phyloP scores from a whole-genome alignment of 768 basidiomycete genomes.

The Hirschioporus abietinus region DNA sequence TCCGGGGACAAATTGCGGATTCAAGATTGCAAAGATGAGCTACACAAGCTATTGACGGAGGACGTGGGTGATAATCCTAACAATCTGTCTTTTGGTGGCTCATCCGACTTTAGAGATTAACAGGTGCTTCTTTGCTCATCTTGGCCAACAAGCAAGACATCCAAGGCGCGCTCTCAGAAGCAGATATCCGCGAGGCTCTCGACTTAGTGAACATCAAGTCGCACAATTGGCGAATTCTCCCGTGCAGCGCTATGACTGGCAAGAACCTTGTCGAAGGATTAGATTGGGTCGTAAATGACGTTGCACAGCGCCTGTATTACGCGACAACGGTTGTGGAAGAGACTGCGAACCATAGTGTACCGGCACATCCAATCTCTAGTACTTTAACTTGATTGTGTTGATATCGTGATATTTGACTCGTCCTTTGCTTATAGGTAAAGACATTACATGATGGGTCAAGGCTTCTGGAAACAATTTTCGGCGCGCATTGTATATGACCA shows the following conservation, averaged over 20 bases:
- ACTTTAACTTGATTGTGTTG: not conserved
- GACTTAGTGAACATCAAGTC: conserved; percentile 76
- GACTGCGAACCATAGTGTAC: not conserved
- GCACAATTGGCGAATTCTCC: conserved; percentile 84
- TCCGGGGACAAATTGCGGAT: conserved; percentile 89
- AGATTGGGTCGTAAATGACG: conserved; percentile 88
- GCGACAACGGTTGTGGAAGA: conserved; percentile 31
- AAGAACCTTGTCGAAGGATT: conserved; percentile 78
- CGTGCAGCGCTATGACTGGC: conserved; percentile 92
- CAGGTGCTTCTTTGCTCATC: conserved; percentile 92
- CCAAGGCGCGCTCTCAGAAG: conserved; percentile 73
- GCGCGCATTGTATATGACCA: no score
- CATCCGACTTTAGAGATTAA: conserved; percentile 56
- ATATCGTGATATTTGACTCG: not conserved
- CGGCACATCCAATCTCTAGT: no score
- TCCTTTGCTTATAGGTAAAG: not conserved
- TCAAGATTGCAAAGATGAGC: conserved; percentile 83
- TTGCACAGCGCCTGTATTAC: conserved; percentile 86
- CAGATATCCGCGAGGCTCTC: conserved; percentile 80
- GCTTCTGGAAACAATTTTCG: no score
- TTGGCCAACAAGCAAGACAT: conserved; percentile 99
- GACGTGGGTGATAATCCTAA: conserved; percentile 56
- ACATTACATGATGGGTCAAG: no score
- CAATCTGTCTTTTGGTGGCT: not conserved
- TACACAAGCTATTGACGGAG: conserved; percentile 81